Evolutionary conservation across 176 grass and related monocot species (phyloP).

Genomic region (Aegilops sharonensis): DNA sequence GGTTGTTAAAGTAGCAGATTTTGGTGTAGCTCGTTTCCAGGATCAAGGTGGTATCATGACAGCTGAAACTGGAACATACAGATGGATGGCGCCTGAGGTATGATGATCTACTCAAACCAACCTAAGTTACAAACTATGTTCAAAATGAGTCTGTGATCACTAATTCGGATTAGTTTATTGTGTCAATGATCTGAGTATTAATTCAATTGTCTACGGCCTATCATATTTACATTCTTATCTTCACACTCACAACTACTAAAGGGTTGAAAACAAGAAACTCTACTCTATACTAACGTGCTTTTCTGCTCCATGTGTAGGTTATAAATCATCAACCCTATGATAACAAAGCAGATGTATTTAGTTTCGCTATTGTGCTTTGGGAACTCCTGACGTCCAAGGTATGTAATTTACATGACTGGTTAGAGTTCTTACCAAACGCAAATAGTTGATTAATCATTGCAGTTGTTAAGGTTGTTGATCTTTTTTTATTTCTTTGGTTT

Average conservation of each 20-base stretch:
- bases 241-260: slow-evolving; percentile 4
- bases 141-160: not conserved
- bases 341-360: slow-evolving; percentile 95
- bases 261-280: not conserved
- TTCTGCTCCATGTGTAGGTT: slow-evolving; percentile 53
- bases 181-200: slow-evolving; percentile 12
- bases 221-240: slow-evolving; percentile 6
- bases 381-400: slow-evolving; percentile 94
- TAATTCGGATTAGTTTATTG: not conserved
- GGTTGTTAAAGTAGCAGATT: slow-evolving; percentile 98
- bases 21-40: slow-evolving; percentile 94
- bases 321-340: slow-evolving; percentile 97
- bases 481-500: slow-evolving; percentile 8
- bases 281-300: slow-evolving; percentile 19
- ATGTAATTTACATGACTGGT: not conserved
- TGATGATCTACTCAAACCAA: slow-evolving; percentile 2
- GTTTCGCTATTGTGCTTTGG: slow-evolving; percentile 98
- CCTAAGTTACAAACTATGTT: not conserved
- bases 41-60: slow-evolving; percentile 96
- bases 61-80: slow-evolving; percentile 98
- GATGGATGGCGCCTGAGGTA: slow-evolving; percentile 99
- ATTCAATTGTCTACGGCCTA: not conserved
- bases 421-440: not conserved
- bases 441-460: not conserved
- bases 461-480: slow-evolving; percentile 15